Conservation (phyloP, 805 yeast genomes). For the Wickerhamiella shivajii region DNA sequence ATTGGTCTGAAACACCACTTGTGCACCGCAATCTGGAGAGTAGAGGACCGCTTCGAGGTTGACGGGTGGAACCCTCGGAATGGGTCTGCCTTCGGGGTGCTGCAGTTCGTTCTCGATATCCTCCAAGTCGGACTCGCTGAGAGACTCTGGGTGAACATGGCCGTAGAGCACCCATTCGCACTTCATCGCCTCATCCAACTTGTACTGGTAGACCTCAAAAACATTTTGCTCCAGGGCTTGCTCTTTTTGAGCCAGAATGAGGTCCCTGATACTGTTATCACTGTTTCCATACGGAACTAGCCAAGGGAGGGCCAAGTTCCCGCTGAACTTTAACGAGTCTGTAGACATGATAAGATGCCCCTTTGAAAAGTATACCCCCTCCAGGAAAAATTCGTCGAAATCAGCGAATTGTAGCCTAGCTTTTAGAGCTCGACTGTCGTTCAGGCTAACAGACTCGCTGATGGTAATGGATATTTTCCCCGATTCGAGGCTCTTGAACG, state of each 20-base stretch:
- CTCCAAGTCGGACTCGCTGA: conserved; percentile 37
- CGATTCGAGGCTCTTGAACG: background rate
- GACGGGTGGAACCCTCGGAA: conserved; percentile 41
- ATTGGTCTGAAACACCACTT: conserved; percentile 20
- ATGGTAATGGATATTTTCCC: conserved; percentile 5
- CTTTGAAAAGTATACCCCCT: conserved; percentile 25
- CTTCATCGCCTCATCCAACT: conserved; percentile 32
- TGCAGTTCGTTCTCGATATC: conserved; percentile 57
- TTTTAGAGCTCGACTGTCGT: conserved; percentile 5
- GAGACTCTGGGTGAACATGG: conserved; percentile 50
- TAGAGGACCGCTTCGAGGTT: conserved; percentile 47
- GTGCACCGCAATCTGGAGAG: conserved; percentile 80
- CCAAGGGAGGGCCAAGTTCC: conserved; percentile 22
- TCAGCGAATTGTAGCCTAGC: conserved; percentile 1
- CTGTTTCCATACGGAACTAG: conserved; percentile 30
- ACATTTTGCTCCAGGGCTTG: conserved; percentile 34
- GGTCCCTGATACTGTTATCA: conserved; percentile 38
- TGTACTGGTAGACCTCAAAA: conserved; percentile 41
- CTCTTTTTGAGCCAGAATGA: conserved; percentile 8
- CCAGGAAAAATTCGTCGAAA: background rate
- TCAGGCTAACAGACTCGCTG: conserved; percentile 10
- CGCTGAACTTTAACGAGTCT: conserved; percentile 23
- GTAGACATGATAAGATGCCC: conserved; percentile 24
- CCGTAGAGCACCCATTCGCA: conserved; percentile 65
- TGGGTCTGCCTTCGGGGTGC: conserved; percentile 70